Percentiles rank a stretch among this genome's conserved stretches.
Conservation (phyloP, 306 rosid genomes). For the Canavalia gladiata region DNA sequence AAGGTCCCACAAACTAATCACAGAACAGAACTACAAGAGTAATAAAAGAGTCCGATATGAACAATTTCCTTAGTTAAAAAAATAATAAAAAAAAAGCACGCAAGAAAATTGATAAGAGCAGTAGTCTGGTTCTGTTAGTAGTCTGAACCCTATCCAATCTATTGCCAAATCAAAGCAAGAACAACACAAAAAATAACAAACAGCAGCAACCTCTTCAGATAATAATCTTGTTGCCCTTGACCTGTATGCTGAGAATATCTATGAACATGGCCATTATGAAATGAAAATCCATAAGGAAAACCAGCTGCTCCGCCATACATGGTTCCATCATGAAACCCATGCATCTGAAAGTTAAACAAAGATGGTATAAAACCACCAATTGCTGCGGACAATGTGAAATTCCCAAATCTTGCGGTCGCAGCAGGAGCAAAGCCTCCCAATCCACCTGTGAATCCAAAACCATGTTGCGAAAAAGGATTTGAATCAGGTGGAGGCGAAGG, state of each 20-base stretch:
- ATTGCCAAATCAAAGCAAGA: constrained; percentile 77
- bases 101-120: constrained; percentile 47
- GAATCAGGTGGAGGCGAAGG: background rate
- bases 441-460: background rate
- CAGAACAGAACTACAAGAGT: constrained; percentile 29
- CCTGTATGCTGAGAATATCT: constrained; percentile 58
- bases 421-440: background rate
- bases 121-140: constrained; percentile 37
- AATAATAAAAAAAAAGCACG: background rate
- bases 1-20: constrained; percentile 43
- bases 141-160: constrained; percentile 49
- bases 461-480: background rate
- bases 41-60: constrained; percentile 44
- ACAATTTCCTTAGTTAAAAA: constrained; percentile 48
- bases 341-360: background rate
- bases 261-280: constrained; percentile 69
- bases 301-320: constrained; percentile 60
- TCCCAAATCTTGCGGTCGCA: background rate
- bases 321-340: background rate
- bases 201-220: constrained; percentile 74
- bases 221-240: constrained; percentile 79
- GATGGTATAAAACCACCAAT: background rate
- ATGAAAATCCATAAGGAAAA: constrained; percentile 71
- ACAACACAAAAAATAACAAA: constrained; percentile 64
- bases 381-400: background rate